These are phyloP conservation scores for Penicillium psychrosexuale DNA, from an alignment of 2,329 filamentous ascomycete genomes.

Conservation along the genomic window DNA sequence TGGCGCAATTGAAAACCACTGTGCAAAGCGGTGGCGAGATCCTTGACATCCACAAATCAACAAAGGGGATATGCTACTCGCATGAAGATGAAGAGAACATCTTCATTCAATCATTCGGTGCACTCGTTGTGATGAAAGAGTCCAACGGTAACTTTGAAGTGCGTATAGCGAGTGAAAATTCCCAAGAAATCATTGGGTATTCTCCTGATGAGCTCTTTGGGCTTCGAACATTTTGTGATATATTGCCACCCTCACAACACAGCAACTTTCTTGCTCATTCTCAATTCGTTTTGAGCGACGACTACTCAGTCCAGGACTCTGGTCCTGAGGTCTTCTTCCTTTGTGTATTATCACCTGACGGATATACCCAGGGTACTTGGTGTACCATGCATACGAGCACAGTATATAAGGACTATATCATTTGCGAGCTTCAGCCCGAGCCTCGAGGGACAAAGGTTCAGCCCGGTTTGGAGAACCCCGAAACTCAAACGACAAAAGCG, in stretches of 20 bases:
- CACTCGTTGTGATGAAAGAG: slow-evolving; percentile 69
- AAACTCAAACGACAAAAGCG: background rate
- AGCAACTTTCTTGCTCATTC: slow-evolving; percentile 79
- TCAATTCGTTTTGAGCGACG: slow-evolving; percentile 77
- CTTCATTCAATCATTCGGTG: slow-evolving; percentile 73
- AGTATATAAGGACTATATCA: slow-evolving; percentile 63
- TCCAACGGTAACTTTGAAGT: slow-evolving; percentile 63
- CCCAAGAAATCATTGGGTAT: slow-evolving; percentile 68
- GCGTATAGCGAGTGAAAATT: slow-evolving; percentile 75
- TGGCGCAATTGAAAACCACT: background rate
- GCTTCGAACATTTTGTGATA: slow-evolving; percentile 71
- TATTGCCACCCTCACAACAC: slow-evolving; percentile 75
- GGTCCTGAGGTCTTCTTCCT: slow-evolving; percentile 82
- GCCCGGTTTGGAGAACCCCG: background rate
- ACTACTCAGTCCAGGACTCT: slow-evolving; percentile 66
- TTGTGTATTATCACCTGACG: slow-evolving; percentile 58
- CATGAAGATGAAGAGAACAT: slow-evolving; percentile 61
- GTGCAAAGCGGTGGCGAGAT: slow-evolving; percentile 6
- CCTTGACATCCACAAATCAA: slow-evolving; percentile 3
- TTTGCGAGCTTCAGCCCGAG: slow-evolving; percentile 83
- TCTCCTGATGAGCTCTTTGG: slow-evolving; percentile 70
- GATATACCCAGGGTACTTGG: slow-evolving; percentile 67
- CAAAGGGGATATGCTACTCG: slow-evolving; percentile 5
- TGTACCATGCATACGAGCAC: slow-evolving; percentile 78
- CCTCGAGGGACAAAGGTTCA: background rate